Evolutionary conservation across 345 rosid genomes (phyloP).

Genomic region (thale cress (Arabidopsis thaliana)): TAIR10.1 NC_003071.7:874501-875000

Average conservation of each 20-base stretch:
- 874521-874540: constrained; percentile 77
- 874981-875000: too few relatives aligned
- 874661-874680: constrained; percentile 49
- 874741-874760: background rate
- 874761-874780: background rate
- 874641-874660: constrained; percentile 70
- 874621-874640: constrained; percentile 66
- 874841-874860: too few relatives aligned
- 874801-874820: background rate
- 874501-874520: constrained; percentile 63
- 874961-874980: too few relatives aligned
- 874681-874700: background rate
- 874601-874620: constrained; percentile 75
- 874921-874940: too few relatives aligned
- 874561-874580: constrained; percentile 86
- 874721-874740: constrained; percentile 1
- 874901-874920: too few relatives aligned
- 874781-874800: background rate
- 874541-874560: constrained; percentile 69
- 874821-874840: too few relatives aligned
- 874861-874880: too few relatives aligned
- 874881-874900: too few relatives aligned
- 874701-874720: constrained; percentile 9
- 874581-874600: constrained; percentile 70
- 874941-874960: too few relatives aligned